Evolutionary conservation across 2,329 filamentous ascomycete genomes (phyloP).

Genomic region (Westerdykella aurantiaca): DNA sequence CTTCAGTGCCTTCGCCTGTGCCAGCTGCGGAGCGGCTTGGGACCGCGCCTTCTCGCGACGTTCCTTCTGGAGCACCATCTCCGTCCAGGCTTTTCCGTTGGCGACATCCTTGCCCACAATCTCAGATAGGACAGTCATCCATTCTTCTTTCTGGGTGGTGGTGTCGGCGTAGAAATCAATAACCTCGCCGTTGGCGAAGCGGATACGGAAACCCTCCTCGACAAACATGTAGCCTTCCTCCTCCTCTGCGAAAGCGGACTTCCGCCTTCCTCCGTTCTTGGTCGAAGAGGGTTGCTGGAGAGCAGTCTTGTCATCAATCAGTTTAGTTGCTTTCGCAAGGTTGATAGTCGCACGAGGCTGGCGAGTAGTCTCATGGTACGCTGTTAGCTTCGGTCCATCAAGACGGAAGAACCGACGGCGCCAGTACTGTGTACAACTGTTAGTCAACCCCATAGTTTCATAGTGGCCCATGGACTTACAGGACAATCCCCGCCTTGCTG

Average conservation of each 20-base stretch:
- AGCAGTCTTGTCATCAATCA: conserved; percentile 85
- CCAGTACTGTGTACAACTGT: conserved; percentile 65
- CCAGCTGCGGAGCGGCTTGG: conserved; percentile 17
- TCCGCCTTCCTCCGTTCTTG: conserved; percentile 71
- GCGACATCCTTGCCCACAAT: conserved; percentile 54
- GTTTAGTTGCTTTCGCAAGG: conserved; percentile 80
- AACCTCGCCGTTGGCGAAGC: conserved; percentile 95
- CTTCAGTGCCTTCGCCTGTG: conserved; percentile 18
- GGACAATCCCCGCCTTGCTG: conserved; percentile 97
- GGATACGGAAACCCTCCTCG: conserved; percentile 96
- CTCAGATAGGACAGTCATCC: conserved; percentile 85
- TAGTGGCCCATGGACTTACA: conserved; percentile 51
- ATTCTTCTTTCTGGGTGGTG: conserved; percentile 78
- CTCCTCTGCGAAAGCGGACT: conserved; percentile 94
- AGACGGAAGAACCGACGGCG: conserved; percentile 96
- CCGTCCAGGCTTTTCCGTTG: conserved; percentile 54
- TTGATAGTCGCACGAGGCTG: conserved; percentile 97
- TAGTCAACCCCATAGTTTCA: conserved; percentile 3
- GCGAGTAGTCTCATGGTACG: conserved; percentile 90
- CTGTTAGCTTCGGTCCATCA: conserved; percentile 81
- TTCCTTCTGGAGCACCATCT: conserved; percentile 51
- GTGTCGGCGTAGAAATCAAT: conserved; percentile 98
- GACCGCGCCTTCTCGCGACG: conserved; percentile 28
- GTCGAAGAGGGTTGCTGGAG: conserved; percentile 74
- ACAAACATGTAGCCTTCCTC: conserved; percentile 99